These are phyloP conservation scores for Tuber aestivum DNA, from an alignment of 495 filamentous ascomycete species.

Conservation along the genomic window DNA sequence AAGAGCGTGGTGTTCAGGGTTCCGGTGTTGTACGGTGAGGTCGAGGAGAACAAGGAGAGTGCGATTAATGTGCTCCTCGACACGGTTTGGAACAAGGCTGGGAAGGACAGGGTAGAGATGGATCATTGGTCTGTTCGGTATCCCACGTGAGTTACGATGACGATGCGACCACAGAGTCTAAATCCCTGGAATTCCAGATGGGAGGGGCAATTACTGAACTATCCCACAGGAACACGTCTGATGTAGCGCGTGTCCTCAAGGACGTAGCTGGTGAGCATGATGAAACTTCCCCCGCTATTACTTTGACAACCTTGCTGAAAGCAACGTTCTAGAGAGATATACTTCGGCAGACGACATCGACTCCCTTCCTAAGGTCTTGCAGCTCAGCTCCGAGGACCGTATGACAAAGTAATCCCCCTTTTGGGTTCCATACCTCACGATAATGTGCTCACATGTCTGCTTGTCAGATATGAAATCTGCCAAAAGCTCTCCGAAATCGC, in stretches of 20 bases:
- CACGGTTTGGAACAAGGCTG: slow-evolving; percentile 59
- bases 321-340: slow-evolving; percentile 20
- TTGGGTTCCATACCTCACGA: not conserved
- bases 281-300: not conserved
- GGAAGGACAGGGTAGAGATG: slow-evolving; percentile 62
- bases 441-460: slow-evolving; percentile 3
- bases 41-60: slow-evolving; percentile 61
- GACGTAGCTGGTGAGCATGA: slow-evolving; percentile 63
- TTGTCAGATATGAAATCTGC: slow-evolving; percentile 67
- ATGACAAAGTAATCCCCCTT: slow-evolving; percentile 59
- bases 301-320: not conserved
- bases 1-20: slow-evolving; percentile 70
- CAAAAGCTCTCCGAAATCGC: slow-evolving; percentile 72
- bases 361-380: slow-evolving; percentile 63
- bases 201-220: not conserved
- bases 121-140: slow-evolving; percentile 84
- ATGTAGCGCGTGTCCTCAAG: slow-evolving; percentile 73
- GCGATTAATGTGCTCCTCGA: slow-evolving; percentile 79
- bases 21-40: slow-evolving; percentile 78
- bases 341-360: slow-evolving; percentile 43
- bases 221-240: slow-evolving; percentile 57
- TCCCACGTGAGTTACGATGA: slow-evolving; percentile 55
- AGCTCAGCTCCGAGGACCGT: slow-evolving; percentile 81
- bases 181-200: not conserved
- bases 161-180: not conserved